Base-by-base conservation (phyloP, 345 rosid genomes). In the Populus simonii region DNA sequence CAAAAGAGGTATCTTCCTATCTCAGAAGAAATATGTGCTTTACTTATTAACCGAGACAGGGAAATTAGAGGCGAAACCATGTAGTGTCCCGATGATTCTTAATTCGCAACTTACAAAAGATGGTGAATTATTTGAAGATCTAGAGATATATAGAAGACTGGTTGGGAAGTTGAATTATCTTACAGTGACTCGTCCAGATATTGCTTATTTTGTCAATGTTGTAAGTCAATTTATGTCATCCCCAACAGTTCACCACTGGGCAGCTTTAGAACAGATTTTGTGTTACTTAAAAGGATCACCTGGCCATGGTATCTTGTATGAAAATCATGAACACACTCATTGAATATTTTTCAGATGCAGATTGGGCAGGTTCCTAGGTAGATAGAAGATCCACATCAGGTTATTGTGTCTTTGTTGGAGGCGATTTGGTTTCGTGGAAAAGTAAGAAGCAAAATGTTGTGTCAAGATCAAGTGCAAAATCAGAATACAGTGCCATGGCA, bases 321-420 rank as follows among this genome's bases (percentile, higher is more conserved):
- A 41, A 41, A 41, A 41, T 41, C 10, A 11, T 2, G 12, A 16
- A 36, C 16, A 36, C 27, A 36, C 71, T 31, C n/a, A 3, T 68
- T 31, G 47, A 68, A 38, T 68, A 6, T 22, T 36, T 35, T 68
- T 29, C 23, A 16, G 47, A 68, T 39, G 71, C 47, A 12, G 49
- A 68, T 39, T 33, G 25, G 12, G 35, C 5, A 18, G 29, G 67
- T 18, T 63, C 67, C 10, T 25, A 63, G 27, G 29, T 25, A 18
- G 71, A 68, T 68, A 68, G 39, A 39, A 68, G 47, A 23, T 68
- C 71, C 39, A 68, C 71, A 16, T 9, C 47, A 13, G 47, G 16
- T 68, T 27, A 4, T 71, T 71, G 62, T 71, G 62, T 71, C 29
- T 68, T 68, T 38, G 43, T 68, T 36, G 51, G 71, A 10, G 71